phyloP scores from a whole-genome alignment of 805 yeast genomes.

The Starmerella vitae region DNA sequence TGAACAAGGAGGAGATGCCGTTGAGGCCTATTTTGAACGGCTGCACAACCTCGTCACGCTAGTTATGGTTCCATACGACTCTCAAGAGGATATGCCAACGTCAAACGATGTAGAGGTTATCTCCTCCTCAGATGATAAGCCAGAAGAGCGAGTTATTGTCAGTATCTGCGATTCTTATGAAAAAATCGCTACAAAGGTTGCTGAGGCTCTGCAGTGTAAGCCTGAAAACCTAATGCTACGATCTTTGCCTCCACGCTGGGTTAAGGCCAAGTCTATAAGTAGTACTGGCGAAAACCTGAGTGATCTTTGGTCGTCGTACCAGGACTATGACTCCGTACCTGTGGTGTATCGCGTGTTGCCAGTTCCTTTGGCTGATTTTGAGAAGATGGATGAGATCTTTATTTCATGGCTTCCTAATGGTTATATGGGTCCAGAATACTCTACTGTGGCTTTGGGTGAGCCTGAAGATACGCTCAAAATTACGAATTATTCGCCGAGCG shows the following conservation, averaged over 20 bases:
- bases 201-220: conserved; percentile 41
- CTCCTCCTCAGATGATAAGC: neutral
- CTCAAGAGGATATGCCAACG: neutral
- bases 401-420: conserved; percentile 64
- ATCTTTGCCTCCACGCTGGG: conserved; percentile 1
- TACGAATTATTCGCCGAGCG: neutral
- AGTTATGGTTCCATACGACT: conserved; percentile 6
- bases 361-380: conserved; percentile 62
- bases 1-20: neutral
- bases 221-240: conserved; percentile 51
- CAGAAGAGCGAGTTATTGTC: conserved; percentile 44
- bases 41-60: conserved; percentile 24
- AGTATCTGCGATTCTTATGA: conserved; percentile 45
- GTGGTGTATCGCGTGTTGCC: conserved; percentile 68
- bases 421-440: conserved; percentile 26
- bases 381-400: conserved; percentile 52
- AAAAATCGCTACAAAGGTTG: conserved; percentile 50
- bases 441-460: conserved; percentile 57
- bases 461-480: conserved; percentile 29
- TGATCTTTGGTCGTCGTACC: conserved; percentile 11
- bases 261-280: neutral
- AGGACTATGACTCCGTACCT: neutral
- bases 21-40: conserved; percentile 25
- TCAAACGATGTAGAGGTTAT: neutral
- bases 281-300: conserved; percentile 9